These are phyloP conservation scores for Eutrema salsugineum DNA, from an alignment of 441 rosid species.

Conservation along the genomic window DNA sequence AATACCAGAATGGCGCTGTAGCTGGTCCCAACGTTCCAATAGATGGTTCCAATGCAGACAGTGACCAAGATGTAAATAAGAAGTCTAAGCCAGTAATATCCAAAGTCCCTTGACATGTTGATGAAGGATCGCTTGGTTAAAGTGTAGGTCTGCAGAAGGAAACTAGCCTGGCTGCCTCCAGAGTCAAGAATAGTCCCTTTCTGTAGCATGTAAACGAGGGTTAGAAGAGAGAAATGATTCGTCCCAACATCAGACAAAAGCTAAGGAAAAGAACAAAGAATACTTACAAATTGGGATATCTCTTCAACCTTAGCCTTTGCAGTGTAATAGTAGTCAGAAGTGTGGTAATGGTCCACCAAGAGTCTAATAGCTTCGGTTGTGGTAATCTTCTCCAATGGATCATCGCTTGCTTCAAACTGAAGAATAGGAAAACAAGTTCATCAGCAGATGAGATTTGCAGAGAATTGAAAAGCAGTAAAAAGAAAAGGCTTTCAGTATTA, in stretches of 20 bases:
- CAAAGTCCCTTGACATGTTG: constrained; percentile 97
- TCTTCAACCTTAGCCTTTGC: constrained; percentile 77
- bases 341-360: constrained; percentile 56
- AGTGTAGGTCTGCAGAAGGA: constrained; percentile 77
- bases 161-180: constrained; percentile 97
- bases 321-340: constrained; percentile 56
- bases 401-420: constrained; percentile 77
- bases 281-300: constrained; percentile 86
- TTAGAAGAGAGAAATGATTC: background rate
- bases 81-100: constrained; percentile 97
- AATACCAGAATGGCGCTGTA: constrained; percentile 87
- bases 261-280: background rate
- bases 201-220: constrained; percentile 40
- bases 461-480: background rate
- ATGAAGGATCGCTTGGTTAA: constrained; percentile 84
- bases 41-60: constrained; percentile 91
- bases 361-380: constrained; percentile 83
- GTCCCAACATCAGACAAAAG: background rate
- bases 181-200: constrained; percentile 89
- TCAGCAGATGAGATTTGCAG: background rate
- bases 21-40: constrained; percentile 79
- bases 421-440: constrained; percentile 13
- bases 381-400: constrained; percentile 83
- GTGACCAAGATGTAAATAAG: constrained; percentile 79
- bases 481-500: constrained; percentile 20